Base-by-base conservation (phyloP, 2,329 filamentous ascomycete species). In the Tolypocladium tundrense region DNA sequence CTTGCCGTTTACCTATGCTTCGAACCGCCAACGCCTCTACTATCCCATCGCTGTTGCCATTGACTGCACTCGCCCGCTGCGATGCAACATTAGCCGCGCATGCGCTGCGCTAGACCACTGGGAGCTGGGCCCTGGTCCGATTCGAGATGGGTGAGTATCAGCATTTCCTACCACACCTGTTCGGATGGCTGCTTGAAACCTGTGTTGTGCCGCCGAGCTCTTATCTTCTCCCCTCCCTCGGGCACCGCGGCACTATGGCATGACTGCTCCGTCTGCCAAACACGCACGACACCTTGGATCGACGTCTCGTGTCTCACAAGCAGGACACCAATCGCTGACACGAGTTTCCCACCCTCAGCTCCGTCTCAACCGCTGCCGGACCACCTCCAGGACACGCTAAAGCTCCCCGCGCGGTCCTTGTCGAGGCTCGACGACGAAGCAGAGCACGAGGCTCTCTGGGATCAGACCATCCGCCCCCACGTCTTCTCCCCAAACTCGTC, bases 281-380 rank as follows among this genome's bases (percentile, higher is more conserved):
- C 39, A 35, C 27, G 48, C 31, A 19, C 48, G 48, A 37, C 31
- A 13, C 31, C 19, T 37, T 21, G 16, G 14, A 39, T 19, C 37
- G 14, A 37, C 35, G n/a, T 39, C n/a, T 39, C 8, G 14, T 24
- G 33, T 40, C 35, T 40, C 50, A 21, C n/a, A 21, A 53, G 35
- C 16, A 39, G 35, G 50, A 19, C 24, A 14, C 24, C 14, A 45
- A 51, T 58, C 56, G 59, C 60, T 62, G 60, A 64, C 58, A 8
- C 48, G 37, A 27, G 56, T 58, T 14, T 16, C 8, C 19, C 19
- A 19, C 13, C n/a, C 4, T 10, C 66, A 84, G 81, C 80, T 76
- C 79, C 79, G 76, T 82, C 81, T 71, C 80, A 83, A 77, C 76
- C 79, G 74, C 73, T 79, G 75, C 77, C 79, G 70, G 81, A 84